phyloP scores from a whole-genome alignment of 306 rosid species.

The Citrullus amarus region DNA sequence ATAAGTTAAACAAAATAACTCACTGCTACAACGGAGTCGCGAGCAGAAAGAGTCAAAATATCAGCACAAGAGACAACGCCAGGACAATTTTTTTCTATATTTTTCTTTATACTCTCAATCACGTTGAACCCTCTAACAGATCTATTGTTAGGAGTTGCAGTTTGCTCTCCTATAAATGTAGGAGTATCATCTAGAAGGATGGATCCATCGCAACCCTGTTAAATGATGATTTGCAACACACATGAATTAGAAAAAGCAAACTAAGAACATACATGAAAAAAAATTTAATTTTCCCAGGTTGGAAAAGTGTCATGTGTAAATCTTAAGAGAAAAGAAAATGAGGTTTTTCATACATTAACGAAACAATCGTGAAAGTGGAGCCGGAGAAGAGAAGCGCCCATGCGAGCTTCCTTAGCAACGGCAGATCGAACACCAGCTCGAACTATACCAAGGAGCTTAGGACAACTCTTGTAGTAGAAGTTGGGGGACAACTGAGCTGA shows the following conservation, averaged over 20 bases:
- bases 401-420: conserved; percentile 42
- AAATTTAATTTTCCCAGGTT: too few species aligned
- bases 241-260: too few species aligned
- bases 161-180: conserved; percentile 48
- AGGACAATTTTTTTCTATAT: conserved; percentile 42
- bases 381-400: conserved; percentile 75
- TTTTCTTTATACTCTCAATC: conserved; percentile 39
- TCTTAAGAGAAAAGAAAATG: too few species aligned
- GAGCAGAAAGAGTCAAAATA: conserved; percentile 62
- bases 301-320: background rate
- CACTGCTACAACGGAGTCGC: conserved; percentile 25
- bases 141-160: conserved; percentile 43
- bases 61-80: conserved; percentile 78
- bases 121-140: conserved; percentile 54
- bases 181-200: conserved; percentile 57
- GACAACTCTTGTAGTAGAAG: conserved; percentile 50
- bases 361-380: conserved; percentile 80
- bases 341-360: conserved; percentile 32
- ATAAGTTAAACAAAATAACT: background rate
- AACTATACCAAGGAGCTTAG: conserved; percentile 29
- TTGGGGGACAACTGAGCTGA: conserved; percentile 28
- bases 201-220: conserved; percentile 84
- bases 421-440: conserved; percentile 40
- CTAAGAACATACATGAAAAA: too few species aligned
- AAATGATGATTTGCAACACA: too few species aligned